Base-by-base conservation (phyloP, 371 early-diverging fungal species). In the Nosema bombycis region DNA sequence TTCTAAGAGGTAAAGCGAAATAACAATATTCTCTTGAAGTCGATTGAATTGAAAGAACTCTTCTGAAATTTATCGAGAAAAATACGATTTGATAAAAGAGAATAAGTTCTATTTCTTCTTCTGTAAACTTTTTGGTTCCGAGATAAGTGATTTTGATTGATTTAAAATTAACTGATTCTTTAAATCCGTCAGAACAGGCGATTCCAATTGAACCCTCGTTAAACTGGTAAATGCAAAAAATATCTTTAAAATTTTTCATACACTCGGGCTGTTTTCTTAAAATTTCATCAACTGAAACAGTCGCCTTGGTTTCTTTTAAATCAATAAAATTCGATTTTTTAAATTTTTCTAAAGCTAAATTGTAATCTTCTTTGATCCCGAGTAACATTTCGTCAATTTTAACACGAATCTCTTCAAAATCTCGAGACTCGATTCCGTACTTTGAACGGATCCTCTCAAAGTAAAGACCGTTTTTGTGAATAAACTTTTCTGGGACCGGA, bases 41-140 rank as follows among this genome's bases (percentile, higher is more conserved):
- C 18, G 3, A 21, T 14, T 34, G 36, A 21, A n/a, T 34, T 12
- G 2, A 12, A 33, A 34, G 32, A 10, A 37, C 37, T 15, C 66
- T 33, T 24, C 24, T 34, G 38, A 66, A 66, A 36, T 66, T 66
- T 33, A 66, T 37, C 32, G 33, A 12, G 24, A 66, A 66, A 66
- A 66, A 66, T 12, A 66, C 15, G 2, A 66, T 37, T 36, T 66
- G 66, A 66, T 28, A 66, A 37, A 32, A 32, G 6, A 66, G 2
- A 18, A 66, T 33, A n/a, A 66, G 3, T 4, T 36, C 34, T 36
- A 3, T 66, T 66, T 66, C 66, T 18, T 4, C 1, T 24, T 66
- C 37, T 34, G 36, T 66, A 34, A 66, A 66, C 28, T 4, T 66
- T 21, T 24, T 15, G 32, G 6, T 24, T 37, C 37, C 23, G n/a